Evolutionary conservation across 2,329 filamentous ascomycete genomes (phyloP).

Genomic region (Talaromyces albobiverticillius): DNA sequence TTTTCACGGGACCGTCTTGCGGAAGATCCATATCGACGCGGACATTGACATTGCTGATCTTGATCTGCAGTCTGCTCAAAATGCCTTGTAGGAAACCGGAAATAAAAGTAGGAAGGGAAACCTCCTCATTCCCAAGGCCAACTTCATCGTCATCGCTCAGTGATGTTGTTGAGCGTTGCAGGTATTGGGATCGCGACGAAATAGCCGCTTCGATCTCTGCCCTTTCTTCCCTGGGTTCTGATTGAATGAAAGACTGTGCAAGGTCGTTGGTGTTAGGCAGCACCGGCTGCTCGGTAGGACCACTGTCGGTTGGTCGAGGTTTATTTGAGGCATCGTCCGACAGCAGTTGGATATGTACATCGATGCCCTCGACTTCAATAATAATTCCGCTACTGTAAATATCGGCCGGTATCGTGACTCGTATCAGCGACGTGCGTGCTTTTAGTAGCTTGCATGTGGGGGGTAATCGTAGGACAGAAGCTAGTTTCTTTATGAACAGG

Average conservation of each 20-base stretch:
- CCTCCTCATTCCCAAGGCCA: constrained; percentile 51
- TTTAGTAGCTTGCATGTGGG: constrained; percentile 66
- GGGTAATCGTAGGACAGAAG: constrained; percentile 71
- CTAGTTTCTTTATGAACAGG: constrained; percentile 81
- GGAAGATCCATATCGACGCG: constrained; percentile 50
- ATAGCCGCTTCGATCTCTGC: constrained; percentile 58
- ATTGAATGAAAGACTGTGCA: constrained; percentile 58
- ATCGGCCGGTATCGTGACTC: constrained; percentile 81
- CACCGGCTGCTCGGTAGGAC: constrained; percentile 16
- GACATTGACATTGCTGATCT: constrained; percentile 51
- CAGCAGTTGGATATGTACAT: constrained; percentile 63
- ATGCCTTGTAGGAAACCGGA: constrained; percentile 59
- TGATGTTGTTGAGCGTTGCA: constrained; percentile 50
- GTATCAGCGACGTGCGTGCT: constrained; percentile 72
- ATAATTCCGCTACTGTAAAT: constrained; percentile 81
- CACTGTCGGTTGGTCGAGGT: constrained; percentile 15
- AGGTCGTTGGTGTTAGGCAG: constrained; percentile 58
- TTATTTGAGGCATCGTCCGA: constrained; percentile 29
- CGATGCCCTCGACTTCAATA: constrained; percentile 77
- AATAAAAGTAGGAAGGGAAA: constrained; percentile 59
- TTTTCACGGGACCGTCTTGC: constrained; percentile 35
- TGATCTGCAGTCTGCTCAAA: constrained; percentile 55
- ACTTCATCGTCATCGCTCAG: constrained; percentile 45
- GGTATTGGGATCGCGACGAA: constrained; percentile 47
- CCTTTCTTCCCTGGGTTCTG: constrained; percentile 57